phyloP scores from a whole-genome alignment of 192 early-diverging fungal genomes.

The Coemansia sp. region DNA sequence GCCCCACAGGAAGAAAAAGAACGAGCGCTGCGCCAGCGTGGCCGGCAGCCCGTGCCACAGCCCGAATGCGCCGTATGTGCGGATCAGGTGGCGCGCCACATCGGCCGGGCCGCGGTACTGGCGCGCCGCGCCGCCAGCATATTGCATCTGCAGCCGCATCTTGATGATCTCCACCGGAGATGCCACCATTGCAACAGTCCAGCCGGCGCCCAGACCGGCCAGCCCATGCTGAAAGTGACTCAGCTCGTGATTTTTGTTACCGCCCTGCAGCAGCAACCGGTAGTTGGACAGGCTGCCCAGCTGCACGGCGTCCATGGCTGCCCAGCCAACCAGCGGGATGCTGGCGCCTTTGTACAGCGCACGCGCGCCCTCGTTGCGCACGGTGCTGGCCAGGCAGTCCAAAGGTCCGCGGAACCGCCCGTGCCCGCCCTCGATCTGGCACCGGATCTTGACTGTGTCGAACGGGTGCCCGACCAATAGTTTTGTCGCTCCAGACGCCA shows the following conservation, averaged over 20 bases:
- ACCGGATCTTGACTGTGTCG: slow-evolving; percentile 79
- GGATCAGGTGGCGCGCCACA: slow-evolving; percentile 70
- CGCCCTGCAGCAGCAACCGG: slow-evolving; percentile 66
- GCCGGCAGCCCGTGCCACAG: slow-evolving; percentile 82
- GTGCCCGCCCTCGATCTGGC: slow-evolving; percentile 69
- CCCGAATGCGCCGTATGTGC: slow-evolving; percentile 75
- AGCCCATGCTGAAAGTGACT: slow-evolving; percentile 69
- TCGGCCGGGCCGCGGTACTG: slow-evolving; percentile 86
- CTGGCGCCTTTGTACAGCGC: slow-evolving; percentile 94
- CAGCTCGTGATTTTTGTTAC: slow-evolving; percentile 59
- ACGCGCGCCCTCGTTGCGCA: slow-evolving; percentile 66
- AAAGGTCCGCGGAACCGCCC: slow-evolving; percentile 72
- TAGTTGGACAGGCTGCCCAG: slow-evolving; percentile 85
- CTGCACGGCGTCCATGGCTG: slow-evolving; percentile 75
- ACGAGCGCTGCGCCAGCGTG: slow-evolving; percentile 85
- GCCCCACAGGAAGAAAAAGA: slow-evolving; percentile 67
- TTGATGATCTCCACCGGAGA: slow-evolving; percentile 82
- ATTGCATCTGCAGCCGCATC: slow-evolving; percentile 72
- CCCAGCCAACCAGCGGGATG: slow-evolving; percentile 89
- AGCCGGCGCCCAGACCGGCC: slow-evolving; percentile 72
- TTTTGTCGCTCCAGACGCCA: slow-evolving; percentile 76
- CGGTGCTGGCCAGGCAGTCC: slow-evolving; percentile 66
- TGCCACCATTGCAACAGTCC: slow-evolving; percentile 76
- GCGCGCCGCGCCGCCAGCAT: slow-evolving; percentile 62
- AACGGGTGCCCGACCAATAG: slow-evolving; percentile 80